A percentile compares a stretch with the other conserved stretches of the same genome.
These are phyloP conservation scores for Fusarium xylarioides DNA, from an alignment of 2,329 filamentous ascomycete genomes.

Conservation along the genomic window DNA sequence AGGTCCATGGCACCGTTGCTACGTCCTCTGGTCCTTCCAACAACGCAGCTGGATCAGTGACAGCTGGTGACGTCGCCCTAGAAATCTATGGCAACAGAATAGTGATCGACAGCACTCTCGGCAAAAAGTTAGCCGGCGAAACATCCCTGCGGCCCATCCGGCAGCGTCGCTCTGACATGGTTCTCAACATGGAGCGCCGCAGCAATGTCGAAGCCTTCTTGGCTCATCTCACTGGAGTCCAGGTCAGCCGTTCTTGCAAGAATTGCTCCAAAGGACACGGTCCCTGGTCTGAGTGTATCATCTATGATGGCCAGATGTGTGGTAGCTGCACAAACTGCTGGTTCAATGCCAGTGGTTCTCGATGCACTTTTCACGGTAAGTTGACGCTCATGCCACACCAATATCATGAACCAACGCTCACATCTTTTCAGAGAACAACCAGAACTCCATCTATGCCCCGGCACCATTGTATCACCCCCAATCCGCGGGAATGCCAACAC, in stretches of 20 bases:
- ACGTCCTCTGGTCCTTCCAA: background rate
- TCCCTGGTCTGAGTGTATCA: slow-evolving; percentile 66
- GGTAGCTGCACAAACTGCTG: slow-evolving; percentile 71
- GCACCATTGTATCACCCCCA: background rate
- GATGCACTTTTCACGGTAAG: slow-evolving; percentile 69
- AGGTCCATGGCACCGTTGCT: background rate
- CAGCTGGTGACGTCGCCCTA: slow-evolving; percentile 58
- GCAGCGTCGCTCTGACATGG: slow-evolving; percentile 63
- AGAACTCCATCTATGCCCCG: slow-evolving; percentile 19
- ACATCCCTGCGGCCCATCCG: slow-evolving; percentile 59
- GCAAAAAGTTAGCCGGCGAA: slow-evolving; percentile 62
- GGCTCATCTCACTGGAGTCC: slow-evolving; percentile 63
- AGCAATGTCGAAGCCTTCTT: slow-evolving; percentile 70
- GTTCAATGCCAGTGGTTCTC: slow-evolving; percentile 68
- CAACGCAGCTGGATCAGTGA: slow-evolving; percentile 24
- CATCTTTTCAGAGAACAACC: slow-evolving; percentile 32
- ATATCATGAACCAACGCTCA: background rate
- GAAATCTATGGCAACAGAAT: slow-evolving; percentile 58
- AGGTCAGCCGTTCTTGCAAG: slow-evolving; percentile 61
- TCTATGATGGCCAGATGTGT: slow-evolving; percentile 68
- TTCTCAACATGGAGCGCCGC: slow-evolving; percentile 63
- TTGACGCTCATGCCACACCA: background rate
- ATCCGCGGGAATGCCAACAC: slow-evolving; percentile 10
- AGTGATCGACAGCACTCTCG: slow-evolving; percentile 62
- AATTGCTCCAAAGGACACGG: slow-evolving; percentile 69